Conservation (phyloP, 371 early-diverging fungal genomes). For the Lichtheimia corymbifera region DNA sequence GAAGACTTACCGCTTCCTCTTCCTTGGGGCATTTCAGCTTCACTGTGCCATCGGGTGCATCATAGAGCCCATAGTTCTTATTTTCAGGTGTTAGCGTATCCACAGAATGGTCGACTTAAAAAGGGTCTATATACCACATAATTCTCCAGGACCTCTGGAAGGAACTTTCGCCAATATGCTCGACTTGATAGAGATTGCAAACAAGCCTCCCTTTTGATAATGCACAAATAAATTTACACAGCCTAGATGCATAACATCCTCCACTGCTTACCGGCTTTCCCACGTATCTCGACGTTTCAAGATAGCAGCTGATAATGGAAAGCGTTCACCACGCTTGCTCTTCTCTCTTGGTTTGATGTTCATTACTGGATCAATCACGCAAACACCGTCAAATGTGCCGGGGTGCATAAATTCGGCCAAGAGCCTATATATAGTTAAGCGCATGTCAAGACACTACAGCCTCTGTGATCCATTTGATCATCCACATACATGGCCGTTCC, state of each 20-base stretch:
- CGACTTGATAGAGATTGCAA: conserved; percentile 15
- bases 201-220: conserved; percentile 22
- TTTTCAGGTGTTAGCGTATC: too few species aligned
- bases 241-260: not conserved
- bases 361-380: conserved; percentile 33
- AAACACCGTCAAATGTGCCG: conserved; percentile 31
- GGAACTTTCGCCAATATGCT: conserved; percentile 24
- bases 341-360: conserved; percentile 4
- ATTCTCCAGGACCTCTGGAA: conserved; percentile 33
- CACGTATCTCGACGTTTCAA: conserved; percentile 15
- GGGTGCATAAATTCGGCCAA: conserved; percentile 33
- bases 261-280: conserved; percentile 20
- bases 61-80: conserved; percentile 24
- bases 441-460: not conserved
- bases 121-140: conserved; percentile 42
- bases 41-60: conserved; percentile 34
- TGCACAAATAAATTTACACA: too few species aligned
- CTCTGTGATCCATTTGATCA: not conserved
- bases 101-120: too few species aligned
- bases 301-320: too few species aligned
- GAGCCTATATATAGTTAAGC: conserved; percentile 14
- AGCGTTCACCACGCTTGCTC: too few species aligned
- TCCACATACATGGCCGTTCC: conserved; percentile 39
- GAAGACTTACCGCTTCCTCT: conserved; percentile 30
- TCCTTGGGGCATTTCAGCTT: conserved; percentile 37